Base-by-base conservation (phyloP, 257 asterid genomes). In the Solanum paucissectum region DNA sequence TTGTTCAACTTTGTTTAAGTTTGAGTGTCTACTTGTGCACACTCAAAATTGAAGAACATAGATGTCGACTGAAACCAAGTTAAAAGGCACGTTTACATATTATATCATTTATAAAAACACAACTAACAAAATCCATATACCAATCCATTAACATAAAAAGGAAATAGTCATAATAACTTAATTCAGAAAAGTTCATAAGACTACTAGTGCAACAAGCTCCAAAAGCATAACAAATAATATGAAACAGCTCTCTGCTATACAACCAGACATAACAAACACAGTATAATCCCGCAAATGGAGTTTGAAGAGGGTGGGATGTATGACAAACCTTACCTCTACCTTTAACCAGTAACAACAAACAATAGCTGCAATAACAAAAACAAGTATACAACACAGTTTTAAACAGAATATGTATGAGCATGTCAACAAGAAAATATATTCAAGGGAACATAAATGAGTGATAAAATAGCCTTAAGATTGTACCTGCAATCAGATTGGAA, bases 1-100 rank as follows among this genome's bases (percentile, higher is more conserved):
- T 55, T 55, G 4, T 18, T 55, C 0, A 55, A 55, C 5, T 55
- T 55, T 18, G 5, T 55, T 2, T 0, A 55, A 55, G 10, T 55
- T 55, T 55, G n/a, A 55, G n/a, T 6, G 2, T 55, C 3, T 55
- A 55, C 1, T 52, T 16, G 1, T 55, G 0, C 0, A 55, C 11
- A 52, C 11, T 1, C 64, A 55, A 55, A 55, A 20, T 55, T 55
- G 5, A 55, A 20, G 1, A 20, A 20, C 11, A 0, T 55, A 7
- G 0, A 20, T 55, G 12, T 20, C 0, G 2, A 1, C 11, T 55
- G 1, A 55, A 55, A 7, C 11, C 5, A 20, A 55, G 2, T 3
- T 20, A 55, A 55, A 55, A 55, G n/a, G 25, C 25, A 55, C 4
- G 0, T 55, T 18, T 52, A 52, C 4, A 4, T 1, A 52, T 52